Evolutionary conservation across 768 basidiomycete species (phyloP).

Genomic region (Kwoniella mangroviensis): DNA sequence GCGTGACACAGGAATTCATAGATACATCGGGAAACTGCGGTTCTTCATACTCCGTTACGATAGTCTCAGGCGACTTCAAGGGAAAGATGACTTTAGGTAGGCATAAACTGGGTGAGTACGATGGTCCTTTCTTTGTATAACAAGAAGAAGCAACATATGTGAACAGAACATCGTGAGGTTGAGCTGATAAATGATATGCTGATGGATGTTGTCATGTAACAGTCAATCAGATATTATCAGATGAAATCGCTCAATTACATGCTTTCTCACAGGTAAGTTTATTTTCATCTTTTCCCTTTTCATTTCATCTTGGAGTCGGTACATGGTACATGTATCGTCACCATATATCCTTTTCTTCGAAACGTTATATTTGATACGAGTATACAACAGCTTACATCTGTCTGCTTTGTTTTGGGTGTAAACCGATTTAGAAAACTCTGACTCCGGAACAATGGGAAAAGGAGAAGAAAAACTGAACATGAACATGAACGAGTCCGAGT

Average conservation of each 20-base stretch:
- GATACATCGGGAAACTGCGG: conserved; percentile 58
- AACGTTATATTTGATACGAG: not conserved
- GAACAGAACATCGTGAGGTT: not conserved
- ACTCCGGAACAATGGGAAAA: conserved; percentile 55
- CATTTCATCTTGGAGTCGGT: not conserved
- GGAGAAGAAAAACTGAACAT: conserved; percentile 33
- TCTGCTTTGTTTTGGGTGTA: too few species aligned
- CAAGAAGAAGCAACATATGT: too few species aligned
- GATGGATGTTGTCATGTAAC: not conserved
- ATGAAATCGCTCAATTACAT: conserved; percentile 52
- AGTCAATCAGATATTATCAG: conserved; percentile 54
- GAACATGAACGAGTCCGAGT: not conserved
- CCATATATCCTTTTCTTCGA: not conserved
- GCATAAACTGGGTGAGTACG: conserved; percentile 53
- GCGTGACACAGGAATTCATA: conserved; percentile 41
- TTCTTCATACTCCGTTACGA: conserved; percentile 49
- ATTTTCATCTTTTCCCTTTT: not conserved
- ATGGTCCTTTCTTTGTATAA: conserved; percentile 27
- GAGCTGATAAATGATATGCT: not conserved
- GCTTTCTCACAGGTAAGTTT: conserved; percentile 55
- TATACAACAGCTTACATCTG: too few species aligned
- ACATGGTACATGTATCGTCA: too few species aligned
- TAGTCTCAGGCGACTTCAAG: conserved; percentile 54
- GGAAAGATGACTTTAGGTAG: conserved; percentile 54
- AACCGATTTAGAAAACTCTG: conserved; percentile 45